These are phyloP conservation scores for Lolium perenne DNA, from an alignment of 176 grass and related monocot genomes.

Conservation along the genomic window DNA sequence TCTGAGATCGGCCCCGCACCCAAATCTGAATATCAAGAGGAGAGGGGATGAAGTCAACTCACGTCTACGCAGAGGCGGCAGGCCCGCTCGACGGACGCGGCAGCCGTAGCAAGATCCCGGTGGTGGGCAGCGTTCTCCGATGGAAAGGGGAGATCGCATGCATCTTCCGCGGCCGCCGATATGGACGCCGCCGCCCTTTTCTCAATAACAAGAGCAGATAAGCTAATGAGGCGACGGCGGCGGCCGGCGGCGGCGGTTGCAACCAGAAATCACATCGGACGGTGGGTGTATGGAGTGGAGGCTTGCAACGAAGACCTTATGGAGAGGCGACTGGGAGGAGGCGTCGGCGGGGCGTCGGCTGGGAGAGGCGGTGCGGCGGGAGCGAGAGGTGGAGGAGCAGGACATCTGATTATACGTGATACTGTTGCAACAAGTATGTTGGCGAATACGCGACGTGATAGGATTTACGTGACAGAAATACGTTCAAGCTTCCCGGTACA, in stretches of 20 bases:
- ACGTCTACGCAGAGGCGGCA: constrained; percentile 84
- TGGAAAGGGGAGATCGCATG: constrained; percentile 59
- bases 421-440: background rate
- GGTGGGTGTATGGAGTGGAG: background rate
- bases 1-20: background rate
- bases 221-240: background rate
- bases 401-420: background rate
- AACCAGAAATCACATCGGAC: background rate
- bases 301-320: constrained; percentile 1
- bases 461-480: background rate
- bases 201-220: constrained; percentile 9
- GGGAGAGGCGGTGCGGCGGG: constrained; percentile 14
- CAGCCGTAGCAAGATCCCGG: constrained; percentile 63
- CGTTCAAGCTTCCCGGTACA: background rate
- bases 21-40: background rate
- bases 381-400: constrained; percentile 48
- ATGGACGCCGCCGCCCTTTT: constrained; percentile 13
- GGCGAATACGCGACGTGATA: too few relatives aligned
- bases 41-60: constrained; percentile 31
- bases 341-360: constrained; percentile 8
- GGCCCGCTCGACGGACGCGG: constrained; percentile 56
- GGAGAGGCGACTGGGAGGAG: background rate
- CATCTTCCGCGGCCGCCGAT: background rate
- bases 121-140: constrained; percentile 55
- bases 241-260: background rate